These are phyloP conservation scores for Microdochium nivale DNA, from an alignment of 2,329 filamentous ascomycete species.

Conservation along the genomic window DNA sequence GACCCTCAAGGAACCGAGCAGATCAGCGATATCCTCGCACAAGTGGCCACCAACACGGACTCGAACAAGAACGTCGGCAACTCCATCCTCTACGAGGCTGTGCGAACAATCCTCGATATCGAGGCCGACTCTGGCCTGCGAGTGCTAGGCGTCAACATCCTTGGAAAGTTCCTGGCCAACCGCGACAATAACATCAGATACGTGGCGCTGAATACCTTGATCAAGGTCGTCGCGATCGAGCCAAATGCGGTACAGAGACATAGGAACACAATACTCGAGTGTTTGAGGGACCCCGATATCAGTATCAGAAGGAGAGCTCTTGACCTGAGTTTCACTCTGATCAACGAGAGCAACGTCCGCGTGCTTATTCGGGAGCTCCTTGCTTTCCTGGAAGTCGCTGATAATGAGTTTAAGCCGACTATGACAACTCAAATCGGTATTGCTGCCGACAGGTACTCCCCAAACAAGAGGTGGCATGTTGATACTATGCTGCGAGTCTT, in stretches of 20 bases:
- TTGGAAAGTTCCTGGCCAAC: constrained; percentile 97
- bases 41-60: constrained; percentile 96
- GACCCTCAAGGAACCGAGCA: constrained; percentile 86
- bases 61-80: constrained; percentile 98
- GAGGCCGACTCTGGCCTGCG: constrained; percentile 92
- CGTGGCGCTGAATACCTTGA: constrained; percentile 91
- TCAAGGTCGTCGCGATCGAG: constrained; percentile 96
- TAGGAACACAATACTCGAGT: constrained; percentile 94
- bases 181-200: constrained; percentile 99
- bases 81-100: constrained; percentile 94
- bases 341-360: constrained; percentile 93
- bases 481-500: constrained; percentile 95
- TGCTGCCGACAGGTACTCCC: constrained; percentile 89
- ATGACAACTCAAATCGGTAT: constrained; percentile 99
- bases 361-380: constrained; percentile 88
- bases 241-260: constrained; percentile 96
- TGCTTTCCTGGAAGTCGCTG: constrained; percentile 91
- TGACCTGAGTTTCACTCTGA: constrained; percentile 94
- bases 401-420: constrained; percentile 96
- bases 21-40: constrained; percentile 96
- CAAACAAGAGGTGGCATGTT: constrained; percentile 97
- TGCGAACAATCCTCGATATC: constrained; percentile 94
- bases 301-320: constrained; percentile 93
- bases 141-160: constrained; percentile 93
- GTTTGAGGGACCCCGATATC: constrained; percentile 92